Evolutionary conservation across 1,139 yeast species (phyloP).

Genomic region (Saccharomycopsis crataegensis): DNA sequence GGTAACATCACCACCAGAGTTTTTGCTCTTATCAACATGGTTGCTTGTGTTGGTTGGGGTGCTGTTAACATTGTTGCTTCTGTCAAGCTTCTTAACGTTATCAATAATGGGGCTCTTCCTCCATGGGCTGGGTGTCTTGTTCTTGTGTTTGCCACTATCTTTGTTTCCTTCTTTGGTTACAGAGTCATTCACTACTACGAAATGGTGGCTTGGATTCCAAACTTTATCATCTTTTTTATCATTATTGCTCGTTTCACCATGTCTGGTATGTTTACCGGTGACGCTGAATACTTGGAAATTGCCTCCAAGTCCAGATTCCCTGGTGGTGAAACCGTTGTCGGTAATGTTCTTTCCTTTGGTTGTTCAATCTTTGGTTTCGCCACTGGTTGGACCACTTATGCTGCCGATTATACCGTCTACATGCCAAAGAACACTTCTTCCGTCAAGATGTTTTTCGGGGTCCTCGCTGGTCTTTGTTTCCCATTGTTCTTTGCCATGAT

Average conservation of each 20-base stretch:
- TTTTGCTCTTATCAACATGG: slow-evolving; percentile 66
- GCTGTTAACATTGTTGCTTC: slow-evolving; percentile 87
- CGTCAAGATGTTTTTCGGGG: slow-evolving; percentile 52
- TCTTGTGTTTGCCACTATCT: slow-evolving; percentile 57
- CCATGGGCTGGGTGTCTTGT: slow-evolving; percentile 89
- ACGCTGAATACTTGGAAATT: not conserved
- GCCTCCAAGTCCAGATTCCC: slow-evolving; percentile 13
- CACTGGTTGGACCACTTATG: slow-evolving; percentile 91
- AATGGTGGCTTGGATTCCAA: slow-evolving; percentile 86
- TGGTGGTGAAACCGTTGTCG: slow-evolving; percentile 57
- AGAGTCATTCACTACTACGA: slow-evolving; percentile 74
- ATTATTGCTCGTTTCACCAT: slow-evolving; percentile 70
- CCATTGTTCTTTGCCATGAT: slow-evolving; percentile 71
- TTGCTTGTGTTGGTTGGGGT: slow-evolving; percentile 95
- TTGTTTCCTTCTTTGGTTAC: slow-evolving; percentile 84
- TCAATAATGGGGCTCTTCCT: slow-evolving; percentile 61
- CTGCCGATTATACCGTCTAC: slow-evolving; percentile 88
- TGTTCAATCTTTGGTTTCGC: slow-evolving; percentile 84
- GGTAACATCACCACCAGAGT: slow-evolving; percentile 73
- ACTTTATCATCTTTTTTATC: slow-evolving; percentile 60
- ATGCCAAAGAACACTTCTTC: slow-evolving; percentile 59
- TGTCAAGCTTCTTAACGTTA: slow-evolving; percentile 75
- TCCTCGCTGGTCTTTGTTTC: slow-evolving; percentile 52
- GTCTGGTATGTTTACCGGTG: slow-evolving; percentile 46
- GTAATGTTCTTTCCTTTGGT: slow-evolving; percentile 75